Evolutionary conservation across 495 filamentous ascomycete genomes (phyloP).

Genomic region (Hypoxylon lenormandii): DNA sequence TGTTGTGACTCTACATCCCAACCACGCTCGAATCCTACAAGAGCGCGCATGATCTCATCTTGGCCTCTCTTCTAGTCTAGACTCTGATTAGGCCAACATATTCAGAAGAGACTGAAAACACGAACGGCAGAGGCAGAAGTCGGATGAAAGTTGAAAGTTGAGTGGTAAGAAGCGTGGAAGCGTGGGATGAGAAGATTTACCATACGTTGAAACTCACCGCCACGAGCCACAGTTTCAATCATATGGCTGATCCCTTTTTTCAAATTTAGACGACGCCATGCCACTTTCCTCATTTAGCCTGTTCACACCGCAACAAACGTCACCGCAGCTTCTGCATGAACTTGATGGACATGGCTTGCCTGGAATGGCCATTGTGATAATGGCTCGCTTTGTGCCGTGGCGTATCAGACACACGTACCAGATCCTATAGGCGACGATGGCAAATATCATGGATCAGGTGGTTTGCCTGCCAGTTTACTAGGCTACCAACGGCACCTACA

Average conservation of each 20-base stretch:
- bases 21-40: neutral
- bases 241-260: constrained; percentile 40
- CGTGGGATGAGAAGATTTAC: constrained; percentile 26
- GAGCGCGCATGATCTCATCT: neutral
- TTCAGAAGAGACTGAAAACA: too few species aligned
- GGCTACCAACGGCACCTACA: neutral
- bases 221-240: constrained; percentile 40
- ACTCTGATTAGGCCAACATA: neutral
- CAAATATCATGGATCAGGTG: constrained; percentile 17
- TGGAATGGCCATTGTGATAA: constrained; percentile 25
- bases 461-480: constrained; percentile 5
- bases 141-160: constrained; percentile 9
- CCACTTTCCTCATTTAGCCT: constrained; percentile 48
- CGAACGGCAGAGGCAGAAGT: constrained; percentile 1
- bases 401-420: constrained; percentile 25
- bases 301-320: constrained; percentile 45
- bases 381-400: constrained; percentile 27
- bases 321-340: constrained; percentile 36
- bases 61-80: neutral
- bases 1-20: neutral
- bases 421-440: constrained; percentile 18
- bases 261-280: constrained; percentile 36
- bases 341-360: constrained; percentile 37
- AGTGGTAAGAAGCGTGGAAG: constrained; percentile 12
- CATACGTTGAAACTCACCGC: constrained; percentile 45